Percentiles rank a stretch among this genome's conserved stretches.
Evolutionary conservation across 768 basidiomycete genomes (phyloP).

Genomic region (Pulveroboletus sp.): DNA sequence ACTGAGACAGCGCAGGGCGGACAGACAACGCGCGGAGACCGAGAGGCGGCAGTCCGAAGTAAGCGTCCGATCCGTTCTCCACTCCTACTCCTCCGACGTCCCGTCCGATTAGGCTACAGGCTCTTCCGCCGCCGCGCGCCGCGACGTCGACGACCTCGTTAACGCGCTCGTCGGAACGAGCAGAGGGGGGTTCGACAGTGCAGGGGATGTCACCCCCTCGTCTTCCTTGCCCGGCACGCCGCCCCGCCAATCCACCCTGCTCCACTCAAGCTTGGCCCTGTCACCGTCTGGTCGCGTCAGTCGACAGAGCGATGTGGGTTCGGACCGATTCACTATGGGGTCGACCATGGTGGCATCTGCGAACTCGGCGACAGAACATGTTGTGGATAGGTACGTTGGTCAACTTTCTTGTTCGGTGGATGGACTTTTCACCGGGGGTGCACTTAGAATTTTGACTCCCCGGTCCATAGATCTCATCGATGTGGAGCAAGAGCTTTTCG

Average conservation of each 20-base stretch:
- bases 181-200: slow-evolving; percentile 50
- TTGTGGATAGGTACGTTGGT: slow-evolving; percentile 59
- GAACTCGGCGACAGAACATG: slow-evolving; percentile 60
- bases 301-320: slow-evolving; percentile 63
- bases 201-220: slow-evolving; percentile 59
- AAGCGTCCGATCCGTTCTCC: slow-evolving; percentile 1
- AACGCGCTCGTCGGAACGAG: slow-evolving; percentile 49
- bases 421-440: background rate
- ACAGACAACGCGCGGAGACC: slow-evolving; percentile 55
- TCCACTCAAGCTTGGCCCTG: slow-evolving; percentile 36
- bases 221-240: slow-evolving; percentile 75
- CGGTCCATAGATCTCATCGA: slow-evolving; percentile 78
- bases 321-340: slow-evolving; percentile 43
- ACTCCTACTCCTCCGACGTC: slow-evolving; percentile 1
- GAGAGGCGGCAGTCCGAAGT: slow-evolving; percentile 34
- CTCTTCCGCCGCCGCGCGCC: slow-evolving; percentile 40
- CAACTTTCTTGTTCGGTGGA: background rate
- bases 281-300: slow-evolving; percentile 61
- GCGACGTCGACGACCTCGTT: slow-evolving; percentile 72
- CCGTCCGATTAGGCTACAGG: slow-evolving; percentile 30
- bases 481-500: slow-evolving; percentile 85
- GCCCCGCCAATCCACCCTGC: slow-evolving; percentile 36
- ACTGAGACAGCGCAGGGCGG: slow-evolving; percentile 71
- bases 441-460: slow-evolving; percentile 54
- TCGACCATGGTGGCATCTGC: slow-evolving; percentile 44